Conservation (phyloP, 768 basidiomycete species). For the Kondoa malvinella region DNA sequence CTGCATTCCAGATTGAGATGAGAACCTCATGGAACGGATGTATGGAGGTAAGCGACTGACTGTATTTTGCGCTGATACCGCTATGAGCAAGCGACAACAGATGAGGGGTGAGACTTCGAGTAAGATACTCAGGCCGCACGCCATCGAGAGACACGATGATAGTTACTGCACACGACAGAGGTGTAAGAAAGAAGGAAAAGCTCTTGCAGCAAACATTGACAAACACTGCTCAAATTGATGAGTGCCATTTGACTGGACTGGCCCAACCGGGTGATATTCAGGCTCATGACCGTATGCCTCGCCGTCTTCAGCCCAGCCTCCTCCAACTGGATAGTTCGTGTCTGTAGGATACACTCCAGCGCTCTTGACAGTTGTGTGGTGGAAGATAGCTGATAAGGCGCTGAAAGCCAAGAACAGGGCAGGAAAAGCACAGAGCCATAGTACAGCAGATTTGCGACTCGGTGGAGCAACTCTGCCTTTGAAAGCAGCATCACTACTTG, state of each 20-base stretch:
- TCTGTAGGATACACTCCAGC: neutral
- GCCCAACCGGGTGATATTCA: neutral
- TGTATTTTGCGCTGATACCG: slow-evolving; percentile 70
- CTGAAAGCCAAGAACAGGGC: neutral
- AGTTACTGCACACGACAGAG: too few species aligned
- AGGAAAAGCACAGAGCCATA: neutral
- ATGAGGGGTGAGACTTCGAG: slow-evolving; percentile 69
- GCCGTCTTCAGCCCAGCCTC: neutral
- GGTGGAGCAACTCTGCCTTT: too few species aligned
- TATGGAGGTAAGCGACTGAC: slow-evolving; percentile 76
- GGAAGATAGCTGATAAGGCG: neutral
- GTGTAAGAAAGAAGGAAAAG: too few species aligned
- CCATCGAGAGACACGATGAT: slow-evolving; percentile 77
- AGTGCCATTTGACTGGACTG: neutral
- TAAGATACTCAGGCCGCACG: slow-evolving; percentile 71
- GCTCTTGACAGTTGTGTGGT: slow-evolving; percentile 3
- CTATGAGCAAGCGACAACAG: slow-evolving; percentile 60
- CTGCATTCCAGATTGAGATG: slow-evolving; percentile 8
- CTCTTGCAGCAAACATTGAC: too few species aligned
- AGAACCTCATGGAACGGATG: slow-evolving; percentile 26
- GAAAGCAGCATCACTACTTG: too few species aligned
- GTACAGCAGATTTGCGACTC: too few species aligned
- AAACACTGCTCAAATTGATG: neutral
- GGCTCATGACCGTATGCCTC: too few species aligned
- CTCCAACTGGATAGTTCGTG: neutral